Percentiles rank a stretch among this genome's conserved stretches.
Conservation (phyloP, 345 rosid genomes). For the Orychophragmus violaceus region DNA sequence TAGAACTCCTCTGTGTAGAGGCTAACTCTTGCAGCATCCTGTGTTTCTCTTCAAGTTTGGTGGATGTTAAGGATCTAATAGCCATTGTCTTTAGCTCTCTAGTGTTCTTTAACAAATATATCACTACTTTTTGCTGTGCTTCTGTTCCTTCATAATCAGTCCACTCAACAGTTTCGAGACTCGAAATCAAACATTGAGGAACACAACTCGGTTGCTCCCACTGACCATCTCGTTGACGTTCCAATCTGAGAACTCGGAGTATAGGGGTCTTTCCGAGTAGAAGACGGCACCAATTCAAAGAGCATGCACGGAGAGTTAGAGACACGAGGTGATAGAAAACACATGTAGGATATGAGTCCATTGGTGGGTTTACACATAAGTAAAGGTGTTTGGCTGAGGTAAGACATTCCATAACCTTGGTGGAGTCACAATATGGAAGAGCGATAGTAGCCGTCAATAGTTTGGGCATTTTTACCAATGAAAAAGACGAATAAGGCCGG, state of each 20-base stretch:
- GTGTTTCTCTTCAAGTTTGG: not conserved
- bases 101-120: not conserved
- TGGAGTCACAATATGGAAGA: not conserved
- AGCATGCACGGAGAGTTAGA: not conserved
- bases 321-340: conserved; percentile 2
- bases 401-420: not conserved
- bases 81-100: not conserved
- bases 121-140: not conserved
- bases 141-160: not conserved
- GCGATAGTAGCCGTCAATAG: not conserved
- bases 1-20: not conserved
- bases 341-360: not conserved
- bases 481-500: not conserved
- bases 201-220: not conserved
- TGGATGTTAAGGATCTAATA: not conserved
- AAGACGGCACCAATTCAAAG: not conserved
- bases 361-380: not conserved
- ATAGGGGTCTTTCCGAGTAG: not conserved
- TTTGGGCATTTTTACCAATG: not conserved
- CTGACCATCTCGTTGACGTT: not conserved
- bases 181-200: conserved; percentile 1
- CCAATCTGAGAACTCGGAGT: conserved; percentile 9
- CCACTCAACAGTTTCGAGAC: conserved; percentile 7
- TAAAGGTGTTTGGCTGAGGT: not conserved
- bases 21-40: not conserved